Conservation (phyloP, 2,329 filamentous ascomycete species). For the Exophiala aquamarina region DNA sequence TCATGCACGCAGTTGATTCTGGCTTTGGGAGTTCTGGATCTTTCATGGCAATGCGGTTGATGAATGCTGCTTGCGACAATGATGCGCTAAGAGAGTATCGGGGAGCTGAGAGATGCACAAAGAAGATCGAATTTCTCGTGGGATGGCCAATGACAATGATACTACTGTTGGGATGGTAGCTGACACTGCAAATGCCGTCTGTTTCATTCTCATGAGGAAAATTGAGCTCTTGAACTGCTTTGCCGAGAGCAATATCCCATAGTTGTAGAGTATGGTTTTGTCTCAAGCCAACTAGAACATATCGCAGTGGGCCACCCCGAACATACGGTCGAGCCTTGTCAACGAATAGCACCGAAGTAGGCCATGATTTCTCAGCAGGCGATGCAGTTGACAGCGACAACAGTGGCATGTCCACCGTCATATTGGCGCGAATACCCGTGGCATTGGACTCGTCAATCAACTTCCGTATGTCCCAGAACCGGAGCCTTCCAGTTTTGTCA, state of each 20-base stretch:
- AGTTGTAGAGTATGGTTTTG: constrained; percentile 98
- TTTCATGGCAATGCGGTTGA: constrained; percentile 72
- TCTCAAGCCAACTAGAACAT: constrained; percentile 97
- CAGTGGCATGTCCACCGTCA: constrained; percentile 82
- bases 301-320: constrained; percentile 85
- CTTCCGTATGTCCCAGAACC: constrained; percentile 95
- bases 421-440: constrained; percentile 45
- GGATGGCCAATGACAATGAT: constrained; percentile 96
- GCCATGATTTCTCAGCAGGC: constrained; percentile 90
- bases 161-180: constrained; percentile 87
- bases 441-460: constrained; percentile 58
- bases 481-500: constrained; percentile 93
- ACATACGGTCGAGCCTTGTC: constrained; percentile 93
- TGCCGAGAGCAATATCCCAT: constrained; percentile 93
- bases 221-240: constrained; percentile 95
- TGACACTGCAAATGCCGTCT: constrained; percentile 95
- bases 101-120: constrained; percentile 90
- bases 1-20: constrained; percentile 95
- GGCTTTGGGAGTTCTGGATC: constrained; percentile 75
- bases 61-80: constrained; percentile 84
- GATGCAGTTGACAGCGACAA: constrained; percentile 84
- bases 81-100: constrained; percentile 74
- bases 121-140: constrained; percentile 95
- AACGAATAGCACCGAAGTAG: constrained; percentile 91
- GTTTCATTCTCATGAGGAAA: constrained; percentile 94